Evolutionary conservation across 176 grass and related monocot species (phyloP).

Genomic region (Poa pratensis): DNA sequence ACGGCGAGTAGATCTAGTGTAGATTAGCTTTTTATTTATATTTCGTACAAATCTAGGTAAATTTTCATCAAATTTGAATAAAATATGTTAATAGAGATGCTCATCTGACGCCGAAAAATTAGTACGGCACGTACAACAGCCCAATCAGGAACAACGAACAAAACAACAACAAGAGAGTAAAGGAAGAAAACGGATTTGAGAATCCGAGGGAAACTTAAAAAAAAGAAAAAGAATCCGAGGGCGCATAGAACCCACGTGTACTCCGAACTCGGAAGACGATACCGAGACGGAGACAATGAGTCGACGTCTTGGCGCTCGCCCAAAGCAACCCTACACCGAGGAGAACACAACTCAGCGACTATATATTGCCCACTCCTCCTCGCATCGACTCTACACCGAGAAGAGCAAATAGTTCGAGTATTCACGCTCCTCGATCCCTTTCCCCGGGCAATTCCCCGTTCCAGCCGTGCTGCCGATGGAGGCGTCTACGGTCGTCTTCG

Average conservation of each 20-base stretch:
- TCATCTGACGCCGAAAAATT: too few species aligned
- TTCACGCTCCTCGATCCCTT: neutral
- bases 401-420: neutral
- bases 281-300: conserved; percentile 11
- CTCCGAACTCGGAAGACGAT: neutral
- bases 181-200: neutral
- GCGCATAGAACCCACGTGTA: conserved; percentile 36
- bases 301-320: conserved; percentile 3
- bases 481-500: neutral
- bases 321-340: neutral
- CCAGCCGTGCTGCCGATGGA: conserved; percentile 32
- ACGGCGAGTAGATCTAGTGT: too few species aligned
- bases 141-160: neutral
- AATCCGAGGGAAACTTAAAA: conserved; percentile 47
- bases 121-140: neutral
- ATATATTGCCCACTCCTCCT: conserved; percentile 26
- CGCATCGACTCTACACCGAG: neutral
- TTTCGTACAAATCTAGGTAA: too few species aligned
- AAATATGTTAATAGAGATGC: too few species aligned
- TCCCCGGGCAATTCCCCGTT: neutral
- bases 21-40: too few species aligned
- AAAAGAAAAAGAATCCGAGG: conserved; percentile 35
- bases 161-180: neutral
- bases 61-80: too few species aligned
- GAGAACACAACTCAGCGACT: neutral